Conservation (phyloP, 2,329 filamentous ascomycete genomes). For the Fusarium camptoceras region DNA sequence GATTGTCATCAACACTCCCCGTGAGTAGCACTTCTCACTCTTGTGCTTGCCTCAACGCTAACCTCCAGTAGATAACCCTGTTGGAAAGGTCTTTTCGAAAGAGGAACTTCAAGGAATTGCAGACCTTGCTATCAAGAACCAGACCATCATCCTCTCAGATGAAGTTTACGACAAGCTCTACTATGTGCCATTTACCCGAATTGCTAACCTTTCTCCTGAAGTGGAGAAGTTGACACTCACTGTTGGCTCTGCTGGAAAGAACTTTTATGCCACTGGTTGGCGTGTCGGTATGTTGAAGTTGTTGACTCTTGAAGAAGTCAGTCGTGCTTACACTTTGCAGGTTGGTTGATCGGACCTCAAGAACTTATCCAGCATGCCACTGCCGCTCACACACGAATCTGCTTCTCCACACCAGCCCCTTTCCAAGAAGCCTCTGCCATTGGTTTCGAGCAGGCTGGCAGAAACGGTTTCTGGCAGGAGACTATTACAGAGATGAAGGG, state of each 20-base stretch:
- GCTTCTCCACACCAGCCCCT: conserved; percentile 92
- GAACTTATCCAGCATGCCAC: conserved; percentile 92
- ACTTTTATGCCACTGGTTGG: conserved; percentile 98
- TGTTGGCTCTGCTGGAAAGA: conserved; percentile 96
- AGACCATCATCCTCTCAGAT: conserved; percentile 92
- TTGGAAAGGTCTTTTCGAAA: conserved; percentile 93
- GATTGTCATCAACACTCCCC: conserved; percentile 88
- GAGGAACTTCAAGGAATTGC: conserved; percentile 87
- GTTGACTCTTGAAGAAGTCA: fast-evolving
- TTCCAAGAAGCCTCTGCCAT: conserved; percentile 95
- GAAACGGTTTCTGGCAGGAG: conserved; percentile 86
- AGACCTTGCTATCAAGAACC: conserved; percentile 88
- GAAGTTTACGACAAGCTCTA: conserved; percentile 96
- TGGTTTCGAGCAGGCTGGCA: conserved; percentile 91
- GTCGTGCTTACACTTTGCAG: conserved; percentile 48
- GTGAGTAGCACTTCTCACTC: conserved; percentile 46
- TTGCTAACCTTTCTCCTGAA: conserved; percentile 90
- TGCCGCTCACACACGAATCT: conserved; percentile 94
- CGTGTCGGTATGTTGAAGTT: conserved; percentile 69
- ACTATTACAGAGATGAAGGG: conserved; percentile 87
- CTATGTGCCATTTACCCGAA: conserved; percentile 94
- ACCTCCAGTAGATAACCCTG: conserved; percentile 78
- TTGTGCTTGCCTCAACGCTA: conserved; percentile 8
- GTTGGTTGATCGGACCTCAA: conserved; percentile 91
- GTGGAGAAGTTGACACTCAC: conserved; percentile 89